A percentile compares a stretch with the other conserved stretches of the same genome.
These are phyloP conservation scores for Acacia pycnantha DNA, from an alignment of 331 rosid genomes.

Conservation along the genomic window DNA sequence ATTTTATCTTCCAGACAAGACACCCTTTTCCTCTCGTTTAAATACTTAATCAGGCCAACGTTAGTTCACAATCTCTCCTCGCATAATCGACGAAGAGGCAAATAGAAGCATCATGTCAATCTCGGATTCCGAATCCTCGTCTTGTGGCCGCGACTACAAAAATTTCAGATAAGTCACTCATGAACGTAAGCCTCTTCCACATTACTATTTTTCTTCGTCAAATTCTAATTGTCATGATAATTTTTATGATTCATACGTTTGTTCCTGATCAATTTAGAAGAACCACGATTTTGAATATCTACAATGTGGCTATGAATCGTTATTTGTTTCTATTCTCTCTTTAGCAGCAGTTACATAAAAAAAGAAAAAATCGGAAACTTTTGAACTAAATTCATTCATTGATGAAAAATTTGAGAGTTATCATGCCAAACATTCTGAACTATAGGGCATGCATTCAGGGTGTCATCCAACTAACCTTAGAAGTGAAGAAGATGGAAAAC, in stretches of 20 bases:
- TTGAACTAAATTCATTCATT: background rate
- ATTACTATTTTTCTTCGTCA: background rate
- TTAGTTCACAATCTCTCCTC: background rate
- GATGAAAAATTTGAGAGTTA: background rate
- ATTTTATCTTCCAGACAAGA: background rate
- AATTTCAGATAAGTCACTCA: constrained; percentile 82
- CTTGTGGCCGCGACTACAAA: constrained; percentile 64
- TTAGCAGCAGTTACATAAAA: background rate
- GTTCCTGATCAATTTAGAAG: background rate
- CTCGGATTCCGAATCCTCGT: constrained; percentile 81
- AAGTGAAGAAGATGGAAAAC: background rate
- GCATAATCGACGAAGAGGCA: constrained; percentile 24
- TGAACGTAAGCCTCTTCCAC: constrained; percentile 54
- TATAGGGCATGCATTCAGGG: background rate
- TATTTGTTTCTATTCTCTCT: background rate
- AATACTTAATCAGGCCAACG: constrained; percentile 9
- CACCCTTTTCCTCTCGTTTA: background rate
- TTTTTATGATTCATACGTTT: background rate
- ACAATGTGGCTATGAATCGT: background rate
- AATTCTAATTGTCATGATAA: background rate
- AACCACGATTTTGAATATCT: background rate
- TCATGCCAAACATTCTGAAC: background rate
- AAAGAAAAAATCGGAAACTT: background rate
- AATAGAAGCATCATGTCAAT: constrained; percentile 48
- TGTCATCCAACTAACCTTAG: background rate